These are phyloP conservation scores for Phellopilus nigrolimitatus DNA, from an alignment of 1,284 basidiomycete genomes.

Conservation along the genomic window DNA sequence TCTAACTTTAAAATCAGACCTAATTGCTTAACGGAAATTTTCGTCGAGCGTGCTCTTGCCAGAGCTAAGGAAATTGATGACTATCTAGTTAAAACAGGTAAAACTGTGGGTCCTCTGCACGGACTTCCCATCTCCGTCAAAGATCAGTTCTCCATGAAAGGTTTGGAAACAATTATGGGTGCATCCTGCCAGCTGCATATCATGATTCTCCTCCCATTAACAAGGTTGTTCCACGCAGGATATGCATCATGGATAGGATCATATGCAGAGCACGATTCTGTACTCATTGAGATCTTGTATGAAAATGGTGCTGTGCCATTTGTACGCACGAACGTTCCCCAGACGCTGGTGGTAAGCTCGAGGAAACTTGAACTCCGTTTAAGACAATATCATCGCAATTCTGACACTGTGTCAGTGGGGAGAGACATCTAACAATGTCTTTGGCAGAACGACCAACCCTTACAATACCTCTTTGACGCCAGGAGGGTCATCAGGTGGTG, in stretches of 20 bases:
- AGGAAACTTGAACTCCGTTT: not conserved
- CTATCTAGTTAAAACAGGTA: conserved; percentile 35
- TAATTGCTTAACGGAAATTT: conserved; percentile 50
- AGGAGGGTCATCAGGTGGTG: conserved; percentile 55
- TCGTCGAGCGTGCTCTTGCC: conserved; percentile 42
- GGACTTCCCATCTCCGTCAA: conserved; percentile 52
- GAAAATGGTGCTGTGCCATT: conserved; percentile 43
- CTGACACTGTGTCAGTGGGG: conserved; percentile 35
- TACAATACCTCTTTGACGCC: conserved; percentile 52
- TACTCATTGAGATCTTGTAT: conserved; percentile 38
- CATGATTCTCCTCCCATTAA: conserved; percentile 18
- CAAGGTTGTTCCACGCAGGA: conserved; percentile 27
- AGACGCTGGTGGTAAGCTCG: conserved; percentile 36
- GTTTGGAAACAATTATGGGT: conserved; percentile 56
- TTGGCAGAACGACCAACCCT: conserved; percentile 47
- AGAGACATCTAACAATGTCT: conserved; percentile 39
- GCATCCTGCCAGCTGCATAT: too few relatives aligned
- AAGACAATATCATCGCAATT: too few relatives aligned
- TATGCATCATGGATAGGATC: conserved; percentile 40
- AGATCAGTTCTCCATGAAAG: conserved; percentile 57
- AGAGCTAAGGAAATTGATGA: conserved; percentile 43
- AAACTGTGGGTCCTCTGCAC: conserved; percentile 45
- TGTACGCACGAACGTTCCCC: conserved; percentile 45
- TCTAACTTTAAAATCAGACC: conserved; percentile 28
- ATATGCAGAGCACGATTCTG: conserved; percentile 33